phyloP scores from a whole-genome alignment of 78 protist genomes.

The Acrasis kona region DNA sequence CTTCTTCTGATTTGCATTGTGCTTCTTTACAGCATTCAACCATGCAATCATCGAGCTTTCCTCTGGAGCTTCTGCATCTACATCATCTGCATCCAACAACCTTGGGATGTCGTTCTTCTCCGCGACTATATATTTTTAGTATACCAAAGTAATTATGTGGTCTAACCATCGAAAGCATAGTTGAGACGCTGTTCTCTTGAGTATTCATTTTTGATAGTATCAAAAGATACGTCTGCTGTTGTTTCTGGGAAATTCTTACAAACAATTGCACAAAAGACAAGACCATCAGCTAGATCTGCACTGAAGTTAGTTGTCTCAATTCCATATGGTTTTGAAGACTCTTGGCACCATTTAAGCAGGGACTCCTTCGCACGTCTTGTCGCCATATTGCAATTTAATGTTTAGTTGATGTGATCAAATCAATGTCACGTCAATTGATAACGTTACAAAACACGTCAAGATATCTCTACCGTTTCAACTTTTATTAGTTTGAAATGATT shows the following conservation, averaged over 20 bases:
- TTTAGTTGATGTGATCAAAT: too few species aligned
- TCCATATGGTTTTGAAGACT: background rate
- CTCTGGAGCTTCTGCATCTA: background rate
- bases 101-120: too few species aligned
- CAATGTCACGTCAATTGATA: too few species aligned
- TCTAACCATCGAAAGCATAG: background rate
- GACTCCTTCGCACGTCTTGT: background rate
- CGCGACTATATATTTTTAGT: too few species aligned
- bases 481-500: too few species aligned
- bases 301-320: background rate
- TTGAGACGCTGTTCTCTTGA: background rate
- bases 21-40: background rate
- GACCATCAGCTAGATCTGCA: background rate
- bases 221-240: background rate
- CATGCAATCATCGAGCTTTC: background rate
- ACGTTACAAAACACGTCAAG: too few species aligned
- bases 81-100: background rate
- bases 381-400: too few species aligned
- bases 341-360: background rate
- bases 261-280: conserved; percentile 2
- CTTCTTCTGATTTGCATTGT: background rate
- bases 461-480: too few species aligned
- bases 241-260: background rate
- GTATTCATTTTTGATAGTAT: background rate
- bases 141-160: background rate